Evolutionary conservation across 1,284 basidiomycete genomes (phyloP), one percentile per base, ranked within the genome.

Genomic region (Boletellus deceptivus): DNA sequence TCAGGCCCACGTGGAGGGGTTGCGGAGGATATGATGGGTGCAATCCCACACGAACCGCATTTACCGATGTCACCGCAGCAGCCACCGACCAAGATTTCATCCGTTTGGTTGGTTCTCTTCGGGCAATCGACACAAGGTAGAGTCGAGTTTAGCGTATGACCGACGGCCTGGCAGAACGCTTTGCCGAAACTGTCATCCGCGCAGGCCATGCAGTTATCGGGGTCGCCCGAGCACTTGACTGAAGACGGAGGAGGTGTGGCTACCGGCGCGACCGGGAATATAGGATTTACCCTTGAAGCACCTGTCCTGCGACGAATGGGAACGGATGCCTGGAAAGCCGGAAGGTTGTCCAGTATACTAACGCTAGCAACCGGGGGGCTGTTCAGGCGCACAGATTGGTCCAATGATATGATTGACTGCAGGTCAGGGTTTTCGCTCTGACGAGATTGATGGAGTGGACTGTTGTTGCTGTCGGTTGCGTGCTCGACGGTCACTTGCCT

Each of bases 111-210:
- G 13, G 65, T 53, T 51, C 58, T 63, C 50, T 55, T 48, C 27
- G 83, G 79, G 58, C 82, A 87, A 58, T 79, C 73, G 47, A 72
- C 73, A 71, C 80, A 91, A 41, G 72, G 72, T 3, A 66, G 54
- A 17, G 72, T 66, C 43, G 72, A 71, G 22, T 78, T 73, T 18
- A 83, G 70, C n/a, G 81, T 79, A 55, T 82, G 76, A 55, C 78
- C 79, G 49, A 92, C 79, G 29, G 88, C 88, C 38, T 78, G 77
- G 64, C 92, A 95, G 67, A 95, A 95, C 20, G 91, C 91, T 63
- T 86, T 87, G 20, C 91, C 91, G 56, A 91, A 91, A 20, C 77
- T 76, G 66, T 92, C 90, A 59, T 88, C 84, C 11, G 83, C 84
- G 62, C 89, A 92, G 10, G 89, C 90, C 53, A 78, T 65, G 64